These are phyloP conservation scores for Meripilus lineatus DNA, from an alignment of 1,284 basidiomycete species.

Conservation along the genomic window DNA sequence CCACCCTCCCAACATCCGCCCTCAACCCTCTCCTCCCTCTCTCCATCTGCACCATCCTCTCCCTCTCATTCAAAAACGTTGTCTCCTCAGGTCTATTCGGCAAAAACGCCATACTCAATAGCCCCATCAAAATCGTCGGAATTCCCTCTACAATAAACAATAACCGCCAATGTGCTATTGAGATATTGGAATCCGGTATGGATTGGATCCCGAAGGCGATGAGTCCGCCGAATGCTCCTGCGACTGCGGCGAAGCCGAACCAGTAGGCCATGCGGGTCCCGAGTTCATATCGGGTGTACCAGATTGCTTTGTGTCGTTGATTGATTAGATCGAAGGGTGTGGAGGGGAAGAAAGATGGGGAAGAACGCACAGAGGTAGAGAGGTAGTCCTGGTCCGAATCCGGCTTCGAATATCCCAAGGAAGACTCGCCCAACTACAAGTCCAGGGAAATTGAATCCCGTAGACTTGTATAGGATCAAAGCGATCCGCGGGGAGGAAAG, in stretches of 20 bases:
- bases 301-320: constrained; percentile 45
- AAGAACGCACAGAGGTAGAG: constrained; percentile 61
- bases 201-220: constrained; percentile 70
- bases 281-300: constrained; percentile 70
- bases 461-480: too few relatives aligned
- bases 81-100: constrained; percentile 79
- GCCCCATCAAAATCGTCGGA: constrained; percentile 65
- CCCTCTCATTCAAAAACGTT: constrained; percentile 61
- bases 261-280: constrained; percentile 71
- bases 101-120: constrained; percentile 60
- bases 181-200: constrained; percentile 44
- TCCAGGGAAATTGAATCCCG: constrained; percentile 50
- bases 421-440: constrained; percentile 56
- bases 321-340: not conserved
- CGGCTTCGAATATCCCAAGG: constrained; percentile 68
- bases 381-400: constrained; percentile 69
- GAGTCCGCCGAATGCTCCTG: constrained; percentile 74
- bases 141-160: constrained; percentile 77
- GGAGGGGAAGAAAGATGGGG: not conserved
- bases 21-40: constrained; percentile 69
- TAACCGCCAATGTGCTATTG: constrained; percentile 58
- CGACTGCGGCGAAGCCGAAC: constrained; percentile 77
- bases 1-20: constrained; percentile 65
- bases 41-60: constrained; percentile 69
- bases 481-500: too few relatives aligned